Conservation (phyloP, 257 asterid species). For the Solanum neorickii region DNA sequence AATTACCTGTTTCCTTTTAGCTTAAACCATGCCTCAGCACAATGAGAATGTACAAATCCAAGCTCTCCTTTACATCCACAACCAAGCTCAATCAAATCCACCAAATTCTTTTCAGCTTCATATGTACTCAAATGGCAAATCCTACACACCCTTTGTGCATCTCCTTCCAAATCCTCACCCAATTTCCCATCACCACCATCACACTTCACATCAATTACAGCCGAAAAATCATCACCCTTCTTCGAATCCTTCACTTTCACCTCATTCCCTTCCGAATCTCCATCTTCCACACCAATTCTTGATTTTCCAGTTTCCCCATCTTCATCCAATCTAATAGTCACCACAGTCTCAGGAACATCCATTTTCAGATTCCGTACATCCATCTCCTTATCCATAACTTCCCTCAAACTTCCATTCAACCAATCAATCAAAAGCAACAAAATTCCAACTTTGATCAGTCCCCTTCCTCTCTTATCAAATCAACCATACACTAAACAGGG, state of each 20-base stretch:
- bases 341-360: background rate
- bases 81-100: conserved; percentile 69
- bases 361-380: background rate
- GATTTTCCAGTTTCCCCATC: background rate
- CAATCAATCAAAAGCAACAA: background rate
- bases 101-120: conserved; percentile 20
- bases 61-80: conserved; percentile 94
- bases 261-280: background rate
- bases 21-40: conserved; percentile 81
- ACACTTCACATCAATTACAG: conserved; percentile 26
- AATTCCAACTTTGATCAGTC: background rate
- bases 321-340: background rate
- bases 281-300: background rate
- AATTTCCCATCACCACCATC: background rate
- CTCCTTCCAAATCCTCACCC: conserved; percentile 12
- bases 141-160: conserved; percentile 38
- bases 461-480: background rate
- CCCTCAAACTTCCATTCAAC: background rate
- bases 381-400: background rate
- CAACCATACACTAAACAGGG: background rate
- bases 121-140: conserved; percentile 65
- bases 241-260: background rate
- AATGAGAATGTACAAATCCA: conserved; percentile 52
- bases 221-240: conserved; percentile 12
- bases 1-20: conserved; percentile 60